These are phyloP conservation scores for Fusarium veterinarium DNA, from an alignment of 2,329 filamentous ascomycete genomes.

Conservation along the genomic window DNA sequence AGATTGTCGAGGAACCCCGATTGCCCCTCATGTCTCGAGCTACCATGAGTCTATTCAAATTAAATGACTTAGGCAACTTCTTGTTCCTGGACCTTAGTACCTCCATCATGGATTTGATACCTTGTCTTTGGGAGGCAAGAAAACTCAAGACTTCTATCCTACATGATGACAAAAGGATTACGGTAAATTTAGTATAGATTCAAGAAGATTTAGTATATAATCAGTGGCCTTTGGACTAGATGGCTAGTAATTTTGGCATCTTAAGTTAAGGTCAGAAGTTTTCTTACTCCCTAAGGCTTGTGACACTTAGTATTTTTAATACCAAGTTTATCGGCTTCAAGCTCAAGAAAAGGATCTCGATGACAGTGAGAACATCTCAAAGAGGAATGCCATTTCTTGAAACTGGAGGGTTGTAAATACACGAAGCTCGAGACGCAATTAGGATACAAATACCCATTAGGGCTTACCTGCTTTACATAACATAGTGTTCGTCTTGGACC, in stretches of 20 bases:
- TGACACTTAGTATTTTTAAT: not conserved
- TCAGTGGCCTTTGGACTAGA: not conserved
- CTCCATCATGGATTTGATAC: not conserved
- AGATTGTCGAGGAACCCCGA: conserved; percentile 21
- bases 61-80: not conserved
- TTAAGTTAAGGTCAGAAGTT: not conserved
- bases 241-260: not conserved
- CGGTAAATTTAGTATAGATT: not conserved
- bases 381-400: not conserved
- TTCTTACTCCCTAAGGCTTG: not conserved
- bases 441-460: not conserved
- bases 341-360: not conserved
- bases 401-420: not conserved
- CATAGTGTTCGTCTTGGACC: not conserved
- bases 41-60: not conserved
- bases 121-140: not conserved
- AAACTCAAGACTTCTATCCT: not conserved
- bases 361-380: not conserved
- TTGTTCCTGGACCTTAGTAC: not conserved
- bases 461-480: not conserved
- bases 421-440: not conserved
- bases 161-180: not conserved
- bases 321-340: not conserved
- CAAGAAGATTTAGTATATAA: not conserved
- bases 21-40: conserved; percentile 22